These are phyloP conservation scores for Periconia sp. DNA, from an alignment of 2,329 filamentous ascomycete genomes.

Conservation along the genomic window DNA sequence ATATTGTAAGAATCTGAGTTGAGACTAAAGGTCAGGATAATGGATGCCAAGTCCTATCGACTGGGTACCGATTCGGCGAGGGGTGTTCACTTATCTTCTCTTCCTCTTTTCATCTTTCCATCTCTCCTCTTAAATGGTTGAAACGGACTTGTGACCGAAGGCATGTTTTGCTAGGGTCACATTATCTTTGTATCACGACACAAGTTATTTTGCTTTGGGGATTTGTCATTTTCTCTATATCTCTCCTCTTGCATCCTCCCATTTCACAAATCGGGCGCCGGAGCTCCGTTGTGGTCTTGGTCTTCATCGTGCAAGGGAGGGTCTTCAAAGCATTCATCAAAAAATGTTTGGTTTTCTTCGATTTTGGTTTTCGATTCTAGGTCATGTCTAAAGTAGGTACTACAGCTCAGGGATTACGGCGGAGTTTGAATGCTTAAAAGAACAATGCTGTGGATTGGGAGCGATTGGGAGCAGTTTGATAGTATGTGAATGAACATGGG, in stretches of 20 bases:
- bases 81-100: constrained; percentile 19
- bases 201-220: constrained; percentile 5
- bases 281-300: neutral
- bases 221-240: constrained; percentile 21
- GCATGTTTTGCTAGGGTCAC: constrained; percentile 6
- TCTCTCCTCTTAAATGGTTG: constrained; percentile 5
- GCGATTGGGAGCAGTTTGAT: neutral
- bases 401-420: neutral
- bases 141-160: constrained; percentile 23
- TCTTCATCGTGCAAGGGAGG: constrained; percentile 3
- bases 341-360: neutral
- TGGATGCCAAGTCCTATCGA: constrained; percentile 28
- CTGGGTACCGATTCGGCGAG: constrained; percentile 23
- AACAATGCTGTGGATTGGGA: neutral
- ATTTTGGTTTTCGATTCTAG: constrained; percentile 1
- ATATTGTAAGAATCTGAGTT: constrained; percentile 3
- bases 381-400: constrained; percentile 3
- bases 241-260: constrained; percentile 37
- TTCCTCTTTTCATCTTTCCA: constrained; percentile 7
- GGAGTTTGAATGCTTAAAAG: constrained; percentile 2
- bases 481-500: neutral
- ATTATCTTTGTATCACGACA: constrained; percentile 38
- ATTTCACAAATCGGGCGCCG: constrained; percentile 16
- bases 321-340: constrained; percentile 3
- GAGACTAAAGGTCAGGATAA: constrained; percentile 6